Evolutionary conservation across 169 alveolate genomes (phyloP).

Genomic region (Cryptosporidium viatorum): DNA sequence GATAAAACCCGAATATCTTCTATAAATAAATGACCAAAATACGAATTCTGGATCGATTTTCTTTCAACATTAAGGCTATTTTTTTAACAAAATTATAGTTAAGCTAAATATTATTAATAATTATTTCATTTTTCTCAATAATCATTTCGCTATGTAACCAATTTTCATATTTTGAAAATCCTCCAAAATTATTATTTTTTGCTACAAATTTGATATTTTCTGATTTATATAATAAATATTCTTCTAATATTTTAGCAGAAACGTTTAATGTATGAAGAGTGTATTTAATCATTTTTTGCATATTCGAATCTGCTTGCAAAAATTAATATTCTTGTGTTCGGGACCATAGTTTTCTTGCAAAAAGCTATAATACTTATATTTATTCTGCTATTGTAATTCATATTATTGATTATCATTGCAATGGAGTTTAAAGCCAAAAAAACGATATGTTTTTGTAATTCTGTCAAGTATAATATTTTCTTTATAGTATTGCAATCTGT

Average conservation of each 20-base stretch:
- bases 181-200: background rate
- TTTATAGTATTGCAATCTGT: background rate
- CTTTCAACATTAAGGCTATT: background rate
- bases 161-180: background rate
- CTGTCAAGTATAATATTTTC: background rate
- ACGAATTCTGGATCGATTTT: background rate
- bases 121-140: background rate
- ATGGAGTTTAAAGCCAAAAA: background rate
- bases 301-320: background rate
- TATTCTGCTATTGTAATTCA: background rate
- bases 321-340: constrained; percentile 13
- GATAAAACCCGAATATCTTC: background rate
- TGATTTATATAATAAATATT: background rate
- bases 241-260: background rate
- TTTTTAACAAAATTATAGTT: background rate
- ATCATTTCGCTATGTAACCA: constrained; percentile 5
- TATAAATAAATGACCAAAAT: constrained; percentile 14
- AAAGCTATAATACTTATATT: background rate
- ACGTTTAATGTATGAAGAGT: background rate
- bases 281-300: constrained; percentile 13
- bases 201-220: background rate
- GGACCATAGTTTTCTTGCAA: constrained; percentile 2
- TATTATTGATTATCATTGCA: constrained; percentile 10
- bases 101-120: background rate
- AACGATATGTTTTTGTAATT: constrained; percentile 6